Conservation (phyloP, 106 monocot genomes). For the Acorus calamus region DNA sequence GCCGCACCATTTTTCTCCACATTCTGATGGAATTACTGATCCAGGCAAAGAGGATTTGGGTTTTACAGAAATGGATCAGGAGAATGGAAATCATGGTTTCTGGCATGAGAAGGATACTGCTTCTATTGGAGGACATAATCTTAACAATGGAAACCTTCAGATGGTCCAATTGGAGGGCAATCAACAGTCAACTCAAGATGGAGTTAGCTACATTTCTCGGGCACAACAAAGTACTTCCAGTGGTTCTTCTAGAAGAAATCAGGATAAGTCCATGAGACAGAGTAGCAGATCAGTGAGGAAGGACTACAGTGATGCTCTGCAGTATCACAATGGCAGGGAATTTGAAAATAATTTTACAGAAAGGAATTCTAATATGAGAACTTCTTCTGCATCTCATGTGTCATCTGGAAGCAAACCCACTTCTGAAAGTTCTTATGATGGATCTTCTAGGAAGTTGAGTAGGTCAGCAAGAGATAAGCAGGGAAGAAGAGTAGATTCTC, state of each 20-base stretch:
- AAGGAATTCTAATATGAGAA: slow-evolving; percentile 21
- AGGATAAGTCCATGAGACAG: slow-evolving; percentile 30
- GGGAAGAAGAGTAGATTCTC: slow-evolving; percentile 38
- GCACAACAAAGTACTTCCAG: slow-evolving; percentile 16
- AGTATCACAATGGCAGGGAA: slow-evolving; percentile 18
- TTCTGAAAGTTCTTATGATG: slow-evolving; percentile 41
- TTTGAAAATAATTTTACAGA: slow-evolving; percentile 18
- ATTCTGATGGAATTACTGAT: slow-evolving; percentile 34
- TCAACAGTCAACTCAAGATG: slow-evolving; percentile 9
- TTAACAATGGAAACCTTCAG: slow-evolving; percentile 21
- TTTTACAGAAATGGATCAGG: slow-evolving; percentile 20
- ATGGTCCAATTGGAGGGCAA: slow-evolving; percentile 25
- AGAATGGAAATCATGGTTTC: slow-evolving; percentile 22
- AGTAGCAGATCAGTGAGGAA: slow-evolving; percentile 13
- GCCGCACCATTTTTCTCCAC: slow-evolving; percentile 17
- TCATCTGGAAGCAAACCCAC: slow-evolving; percentile 37
- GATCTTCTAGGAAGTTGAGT: slow-evolving; percentile 21
- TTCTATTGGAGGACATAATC: slow-evolving; percentile 13
- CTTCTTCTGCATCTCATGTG: slow-evolving; percentile 17
- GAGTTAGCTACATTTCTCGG: slow-evolving; percentile 15
- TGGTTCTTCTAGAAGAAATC: slow-evolving; percentile 15
- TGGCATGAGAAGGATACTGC: slow-evolving; percentile 38
- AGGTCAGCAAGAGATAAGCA: slow-evolving; percentile 47
- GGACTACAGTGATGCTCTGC: slow-evolving; percentile 23
- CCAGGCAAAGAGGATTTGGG: slow-evolving; percentile 24